Evolutionary conservation across 2,329 filamentous ascomycete species (phyloP).

Genomic region (Fusarium haematococcum): DNA sequence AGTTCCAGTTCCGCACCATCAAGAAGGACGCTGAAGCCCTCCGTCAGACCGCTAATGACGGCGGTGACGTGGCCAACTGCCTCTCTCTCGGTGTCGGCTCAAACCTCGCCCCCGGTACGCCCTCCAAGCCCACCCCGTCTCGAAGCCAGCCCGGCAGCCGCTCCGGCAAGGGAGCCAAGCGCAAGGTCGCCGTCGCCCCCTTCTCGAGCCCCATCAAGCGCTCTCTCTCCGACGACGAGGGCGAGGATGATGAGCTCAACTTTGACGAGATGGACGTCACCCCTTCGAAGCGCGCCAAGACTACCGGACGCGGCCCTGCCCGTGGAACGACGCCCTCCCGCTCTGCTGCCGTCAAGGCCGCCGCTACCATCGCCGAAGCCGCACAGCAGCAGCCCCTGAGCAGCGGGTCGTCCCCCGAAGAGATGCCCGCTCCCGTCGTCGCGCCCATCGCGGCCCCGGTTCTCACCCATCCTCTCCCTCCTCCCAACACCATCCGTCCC

Average conservation of each 20-base stretch:
- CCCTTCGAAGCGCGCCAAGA: slow-evolving; percentile 52
- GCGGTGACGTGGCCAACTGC: slow-evolving; percentile 59
- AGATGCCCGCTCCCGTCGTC: slow-evolving; percentile 16
- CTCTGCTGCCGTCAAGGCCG: slow-evolving; percentile 48
- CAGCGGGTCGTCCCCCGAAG: slow-evolving; percentile 45
- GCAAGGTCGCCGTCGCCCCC: slow-evolving; percentile 21
- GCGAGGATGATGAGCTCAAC: slow-evolving; percentile 45
- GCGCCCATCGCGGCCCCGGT: background rate
- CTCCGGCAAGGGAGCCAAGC: slow-evolving; percentile 46
- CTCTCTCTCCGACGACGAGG: slow-evolving; percentile 42
- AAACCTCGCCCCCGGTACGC: slow-evolving; percentile 45
- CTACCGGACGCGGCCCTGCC: slow-evolving; percentile 26
- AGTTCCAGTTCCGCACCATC: slow-evolving; percentile 70
- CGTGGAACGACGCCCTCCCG: slow-evolving; percentile 46
- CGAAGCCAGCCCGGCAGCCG: slow-evolving; percentile 39
- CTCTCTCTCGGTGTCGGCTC: slow-evolving; percentile 46
- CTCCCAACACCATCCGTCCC: slow-evolving; percentile 6
- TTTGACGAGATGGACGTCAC: slow-evolving; percentile 52
- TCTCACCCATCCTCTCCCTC: background rate
- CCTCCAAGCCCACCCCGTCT: slow-evolving; percentile 43
- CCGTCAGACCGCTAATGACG: slow-evolving; percentile 56
- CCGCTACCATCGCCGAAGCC: slow-evolving; percentile 50
- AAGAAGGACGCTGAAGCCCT: slow-evolving; percentile 65
- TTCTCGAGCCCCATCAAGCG: slow-evolving; percentile 43
- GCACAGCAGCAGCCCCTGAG: slow-evolving; percentile 44